Evolutionary conservation across 2,329 filamentous ascomycete species (phyloP).

Genomic region (Penicillium decumbens): DNA sequence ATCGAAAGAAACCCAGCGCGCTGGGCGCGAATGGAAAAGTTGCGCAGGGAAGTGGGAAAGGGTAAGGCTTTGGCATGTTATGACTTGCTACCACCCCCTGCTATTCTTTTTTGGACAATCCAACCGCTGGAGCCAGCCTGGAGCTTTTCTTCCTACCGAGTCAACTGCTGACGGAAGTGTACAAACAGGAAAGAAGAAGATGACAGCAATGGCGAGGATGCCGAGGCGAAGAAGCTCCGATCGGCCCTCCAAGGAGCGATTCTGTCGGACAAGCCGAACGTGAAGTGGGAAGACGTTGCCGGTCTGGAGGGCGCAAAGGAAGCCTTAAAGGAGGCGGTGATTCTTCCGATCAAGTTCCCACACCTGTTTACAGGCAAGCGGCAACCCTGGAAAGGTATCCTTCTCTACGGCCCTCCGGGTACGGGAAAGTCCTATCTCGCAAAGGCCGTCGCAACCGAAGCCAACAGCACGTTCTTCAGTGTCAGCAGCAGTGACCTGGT

Average conservation of each 20-base stretch:
- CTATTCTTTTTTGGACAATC: neutral
- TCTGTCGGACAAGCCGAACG: constrained; percentile 88
- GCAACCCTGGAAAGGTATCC: constrained; percentile 96
- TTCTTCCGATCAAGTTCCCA: constrained; percentile 96
- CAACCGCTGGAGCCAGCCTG: constrained; percentile 1
- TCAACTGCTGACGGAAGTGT: constrained; percentile 5
- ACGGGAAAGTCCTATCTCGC: constrained; percentile 97
- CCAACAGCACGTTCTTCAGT: constrained; percentile 98
- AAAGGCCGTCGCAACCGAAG: constrained; percentile 95
- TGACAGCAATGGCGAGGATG: constrained; percentile 62
- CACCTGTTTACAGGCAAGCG: constrained; percentile 93
- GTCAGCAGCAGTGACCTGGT: constrained; percentile 96
- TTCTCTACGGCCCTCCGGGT: constrained; percentile 91
- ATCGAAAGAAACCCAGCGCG: constrained; percentile 51
- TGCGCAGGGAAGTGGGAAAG: constrained; percentile 51
- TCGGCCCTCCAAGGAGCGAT: constrained; percentile 89
- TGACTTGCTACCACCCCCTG: neutral
- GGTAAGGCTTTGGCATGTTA: constrained; percentile 36
- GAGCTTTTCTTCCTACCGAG: neutral
- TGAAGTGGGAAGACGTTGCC: constrained; percentile 97
- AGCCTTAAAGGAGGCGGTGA: constrained; percentile 93
- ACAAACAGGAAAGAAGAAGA: constrained; percentile 50
- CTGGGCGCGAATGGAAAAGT: constrained; percentile 51
- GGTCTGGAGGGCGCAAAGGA: constrained; percentile 93
- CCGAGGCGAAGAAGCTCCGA: constrained; percentile 91